Evolutionary conservation across 108 stramenopile species (phyloP), one percentile per base, ranked within the genome.

Genomic region (Nitzschia putrida): DNA sequence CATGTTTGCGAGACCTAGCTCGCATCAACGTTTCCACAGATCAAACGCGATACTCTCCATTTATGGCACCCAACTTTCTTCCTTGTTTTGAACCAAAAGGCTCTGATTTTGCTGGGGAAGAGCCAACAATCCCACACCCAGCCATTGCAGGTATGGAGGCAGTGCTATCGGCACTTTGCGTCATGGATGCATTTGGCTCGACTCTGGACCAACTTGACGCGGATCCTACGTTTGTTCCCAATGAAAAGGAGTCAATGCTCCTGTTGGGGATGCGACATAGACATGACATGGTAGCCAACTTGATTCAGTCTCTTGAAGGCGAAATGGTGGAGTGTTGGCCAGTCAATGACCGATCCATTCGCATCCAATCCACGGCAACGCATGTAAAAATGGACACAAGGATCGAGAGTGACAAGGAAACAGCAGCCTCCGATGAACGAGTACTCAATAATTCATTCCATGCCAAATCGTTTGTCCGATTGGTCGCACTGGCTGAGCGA

Each of bases 301-400:
- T 85, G 3, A 4, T 81, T 11, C 57, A 66, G 0, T 87, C 88
- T 5, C 55, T 89, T 0, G 59, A 77, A 16, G 77, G 74, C 5
- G 88, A 89, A 64, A 80, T 87, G 18, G 71, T 79, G 8, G 79
- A 86, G 13, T 49, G 51, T 10, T 89, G 85, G 85, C 78, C 88
- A 13, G 24, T 69, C 41, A 24, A 65, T 12, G 88, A 89, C 69
- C 83, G 88, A 38, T 41, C 74, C 2, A 57, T 69, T 22, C 57
- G 76, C 41, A 39, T 80, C 0, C 12, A 59, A 20, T 52, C 79
- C 40, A 66, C 61, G 16, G 71, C 66, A 72, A 47, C 67, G 81
- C 72, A 73, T 74, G 18, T 49, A 5, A 16, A 16, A 4, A 1
- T 18, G n/a, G 18, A 16, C 14, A 18, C 39, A 49, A 55, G 34